Conservation (phyloP, 2,329 filamentous ascomycete species). For the Penicillium sp. region DNA sequence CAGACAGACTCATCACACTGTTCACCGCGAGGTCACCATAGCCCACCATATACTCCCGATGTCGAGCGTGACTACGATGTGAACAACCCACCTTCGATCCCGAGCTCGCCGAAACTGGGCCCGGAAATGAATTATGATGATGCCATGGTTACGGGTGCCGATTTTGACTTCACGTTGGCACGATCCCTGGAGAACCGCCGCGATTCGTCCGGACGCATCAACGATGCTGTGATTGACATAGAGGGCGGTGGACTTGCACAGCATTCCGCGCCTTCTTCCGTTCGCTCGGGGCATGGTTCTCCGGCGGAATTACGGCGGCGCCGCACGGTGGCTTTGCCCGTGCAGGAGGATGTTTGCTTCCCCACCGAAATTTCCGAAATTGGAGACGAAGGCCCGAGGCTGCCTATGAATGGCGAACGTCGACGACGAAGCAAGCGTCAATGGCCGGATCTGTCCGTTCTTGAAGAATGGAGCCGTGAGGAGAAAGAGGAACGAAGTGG, state of each 20-base stretch:
- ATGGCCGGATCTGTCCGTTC: slow-evolving; percentile 80
- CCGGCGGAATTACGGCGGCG: slow-evolving; percentile 47
- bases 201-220: slow-evolving; percentile 27
- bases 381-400: slow-evolving; percentile 66
- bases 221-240: slow-evolving; percentile 47
- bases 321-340: slow-evolving; percentile 61
- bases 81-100: slow-evolving; percentile 64
- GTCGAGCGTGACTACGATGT: slow-evolving; percentile 54
- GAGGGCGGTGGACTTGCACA: slow-evolving; percentile 31
- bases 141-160: slow-evolving; percentile 46
- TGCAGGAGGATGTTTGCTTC: slow-evolving; percentile 89
- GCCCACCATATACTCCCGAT: slow-evolving; percentile 20
- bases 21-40: slow-evolving; percentile 28
- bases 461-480: slow-evolving; percentile 86
- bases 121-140: slow-evolving; percentile 55
- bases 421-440: slow-evolving; percentile 64
- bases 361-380: slow-evolving; percentile 79
- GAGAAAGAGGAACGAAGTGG: slow-evolving; percentile 87
- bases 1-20: slow-evolving; percentile 30
- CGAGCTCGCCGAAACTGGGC: slow-evolving; percentile 56
- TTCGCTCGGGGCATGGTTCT: slow-evolving; percentile 39
- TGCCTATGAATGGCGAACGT: slow-evolving; percentile 46
- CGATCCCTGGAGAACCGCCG: slow-evolving; percentile 38
- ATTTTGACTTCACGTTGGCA: slow-evolving; percentile 40
- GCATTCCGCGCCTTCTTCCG: slow-evolving; percentile 35